Evolutionary conservation across 2,329 filamentous ascomycete genomes (phyloP), one percentile per base, ranked within the genome.

Genomic region (Blastomyces percursus): DNA sequence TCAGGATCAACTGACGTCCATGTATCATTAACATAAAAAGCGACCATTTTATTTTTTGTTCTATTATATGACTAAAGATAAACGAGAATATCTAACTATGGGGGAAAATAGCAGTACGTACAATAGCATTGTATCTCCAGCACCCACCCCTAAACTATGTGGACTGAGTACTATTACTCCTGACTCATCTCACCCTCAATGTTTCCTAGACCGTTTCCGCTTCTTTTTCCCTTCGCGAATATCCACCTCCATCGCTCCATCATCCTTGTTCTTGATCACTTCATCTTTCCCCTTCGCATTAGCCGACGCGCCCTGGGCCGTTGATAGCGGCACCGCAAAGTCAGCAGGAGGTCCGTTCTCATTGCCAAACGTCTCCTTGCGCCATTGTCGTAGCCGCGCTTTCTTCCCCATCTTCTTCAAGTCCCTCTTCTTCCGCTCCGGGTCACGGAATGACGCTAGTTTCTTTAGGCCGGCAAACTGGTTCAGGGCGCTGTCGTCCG

Each of bases 401-500:
- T 97, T 97, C 84, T 97, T 99, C 67, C 90, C 89, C 38, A 97
- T 81, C 69, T 84, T 83, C 81, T 96, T 96, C 78, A 86, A 86
- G 72, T 99, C 94, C 70, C 87, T 89, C 68, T 83, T 82, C 81
- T 97, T 97, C 82, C 95, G 94, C 70, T 92, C 89, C 2, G 82
- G 80, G 72, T 96, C 92, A 62, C 94, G 84, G 80, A 94, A 99
- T 5, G 89, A 82, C 4, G 93, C 92, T 64, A 96, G 84, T 78
- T 96, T 97, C 82, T 99, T 99, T 71, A 99, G 79, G 7, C 94
- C 93, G 5, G 88, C 93, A 71, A 88, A 99, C 67, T 92, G 82
- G 75, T 99, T 99, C 67, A 99, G 84, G 61, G 87, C 86, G 56
- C 85, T 80, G 77, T 99, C 94, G 54, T 88, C 88, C 0, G 92